Evolutionary conservation across 306 rosid genomes (phyloP).

Genomic region (Lotus japonicus): DNA sequence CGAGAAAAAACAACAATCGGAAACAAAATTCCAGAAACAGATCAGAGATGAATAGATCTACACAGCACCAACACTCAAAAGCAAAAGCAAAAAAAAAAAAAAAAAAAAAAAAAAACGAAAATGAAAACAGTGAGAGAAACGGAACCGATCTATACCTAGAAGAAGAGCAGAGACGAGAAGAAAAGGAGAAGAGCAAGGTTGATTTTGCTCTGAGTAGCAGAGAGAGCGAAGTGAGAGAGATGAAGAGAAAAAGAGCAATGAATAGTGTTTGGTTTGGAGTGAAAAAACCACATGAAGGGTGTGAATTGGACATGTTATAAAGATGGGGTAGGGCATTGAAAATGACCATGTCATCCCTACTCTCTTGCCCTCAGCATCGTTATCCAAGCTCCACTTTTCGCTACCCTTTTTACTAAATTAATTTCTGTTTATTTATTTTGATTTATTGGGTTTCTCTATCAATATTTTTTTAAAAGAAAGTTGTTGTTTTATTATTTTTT

Average conservation of each 20-base stretch:
- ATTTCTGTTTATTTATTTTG: too few relatives aligned
- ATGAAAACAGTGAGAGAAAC: too few relatives aligned
- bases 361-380: background rate
- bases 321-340: slow-evolving; percentile 34
- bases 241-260: background rate
- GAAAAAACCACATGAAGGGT: background rate
- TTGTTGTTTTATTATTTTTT: too few relatives aligned
- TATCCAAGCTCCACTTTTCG: too few relatives aligned
- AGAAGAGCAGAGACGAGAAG: background rate
- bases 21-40: background rate
- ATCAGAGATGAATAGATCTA: slow-evolving; percentile 29
- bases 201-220: background rate
- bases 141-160: slow-evolving; percentile 13
- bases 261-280: background rate
- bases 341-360: slow-evolving; percentile 51
- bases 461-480: too few relatives aligned
- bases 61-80: background rate
- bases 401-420: too few relatives aligned
- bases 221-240: background rate
- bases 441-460: too few relatives aligned
- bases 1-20: background rate
- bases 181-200: background rate
- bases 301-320: slow-evolving; percentile 16
- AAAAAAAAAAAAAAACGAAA: background rate
- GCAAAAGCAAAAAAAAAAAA: background rate